phyloP scores from a whole-genome alignment of 106 monocot species.

The Apostasia shenzhenica region DNA sequence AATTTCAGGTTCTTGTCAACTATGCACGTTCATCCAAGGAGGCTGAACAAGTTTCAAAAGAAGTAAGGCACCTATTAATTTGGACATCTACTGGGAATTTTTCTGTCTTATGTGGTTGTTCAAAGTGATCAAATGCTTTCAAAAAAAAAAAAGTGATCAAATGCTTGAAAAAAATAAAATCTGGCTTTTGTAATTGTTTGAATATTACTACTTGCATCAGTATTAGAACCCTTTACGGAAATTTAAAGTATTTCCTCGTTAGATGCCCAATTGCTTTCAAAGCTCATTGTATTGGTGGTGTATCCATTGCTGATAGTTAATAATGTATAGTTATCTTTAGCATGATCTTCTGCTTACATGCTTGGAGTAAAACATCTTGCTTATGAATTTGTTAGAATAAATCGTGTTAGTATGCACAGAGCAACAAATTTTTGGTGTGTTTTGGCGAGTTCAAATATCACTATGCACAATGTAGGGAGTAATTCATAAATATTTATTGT shows the following conservation, averaged over 20 bases:
- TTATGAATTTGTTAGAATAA: too few species aligned
- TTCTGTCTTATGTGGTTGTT: background rate
- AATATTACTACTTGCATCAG: background rate
- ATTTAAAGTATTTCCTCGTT: background rate
- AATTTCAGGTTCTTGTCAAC: slow-evolving; percentile 86
- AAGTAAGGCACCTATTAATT: slow-evolving; percentile 34
- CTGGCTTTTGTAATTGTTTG: background rate
- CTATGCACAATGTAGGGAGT: background rate
- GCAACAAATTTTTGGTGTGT: background rate
- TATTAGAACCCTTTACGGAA: background rate
- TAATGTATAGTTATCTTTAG: too few species aligned
- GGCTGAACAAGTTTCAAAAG: slow-evolving; percentile 80
- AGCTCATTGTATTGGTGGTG: background rate
- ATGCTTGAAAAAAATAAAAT: background rate
- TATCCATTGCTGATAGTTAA: too few species aligned
- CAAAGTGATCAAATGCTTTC: background rate
- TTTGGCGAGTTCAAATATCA: background rate
- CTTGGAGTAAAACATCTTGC: too few species aligned
- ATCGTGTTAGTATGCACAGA: too few species aligned
- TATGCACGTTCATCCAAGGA: slow-evolving; percentile 96
- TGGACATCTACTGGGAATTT: background rate
- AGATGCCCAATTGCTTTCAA: background rate
- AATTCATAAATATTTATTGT: background rate
- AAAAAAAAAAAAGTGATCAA: background rate
- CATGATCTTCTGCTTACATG: too few species aligned